Base-by-base conservation (phyloP, 345 rosid genomes). In the Sonneratia caseolaris region DNA sequence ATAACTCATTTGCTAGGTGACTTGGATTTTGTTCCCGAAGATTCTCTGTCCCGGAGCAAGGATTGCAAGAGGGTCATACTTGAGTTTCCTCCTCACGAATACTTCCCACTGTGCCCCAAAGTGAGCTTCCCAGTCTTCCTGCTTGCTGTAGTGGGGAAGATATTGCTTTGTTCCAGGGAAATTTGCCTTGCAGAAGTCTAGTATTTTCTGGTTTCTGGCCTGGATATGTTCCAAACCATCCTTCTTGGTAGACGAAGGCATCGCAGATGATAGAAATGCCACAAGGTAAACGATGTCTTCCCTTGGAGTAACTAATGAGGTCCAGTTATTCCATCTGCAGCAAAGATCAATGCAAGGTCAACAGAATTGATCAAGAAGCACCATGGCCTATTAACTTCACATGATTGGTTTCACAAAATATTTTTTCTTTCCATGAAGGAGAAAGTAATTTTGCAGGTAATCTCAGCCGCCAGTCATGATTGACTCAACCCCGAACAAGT, bases 31-130 rank as follows among this genome's bases (percentile, higher is more conserved):
- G 89, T 84, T 87, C 68, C 72, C 81, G 80, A 95, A 95, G 66
- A 91, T 90, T 79, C 79, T 84, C 70, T 91, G 97, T 3, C 97
- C 98, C 0, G 97, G 98, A 18, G 95, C 89, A 72, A 94, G 95
- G 66, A 94, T 87, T 51, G 88, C 86, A 67, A 87, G 77, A 74
- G 96, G 97, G 74, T 95, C 99, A 73, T 92, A 95, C 37, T 79
- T 72, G 19, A 77, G 72, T 82, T 95, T 92, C 80, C 88, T 83
- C 74, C 75, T 78, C 56, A 80, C 76, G 71, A 91, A 85, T 57
- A 77, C 86, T 81, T 90, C 87, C 97, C 97, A 91, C 72, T 57
- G 79, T 22, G 78, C 71, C 36, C 99, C 97, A 65, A 85, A 92
- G 76, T 95, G 99, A 79, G 76, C 71, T 82, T 73, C 76, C 97